Evolutionary conservation across 345 rosid genomes (phyloP).

Genomic region (Corchorus olitorius): DNA sequence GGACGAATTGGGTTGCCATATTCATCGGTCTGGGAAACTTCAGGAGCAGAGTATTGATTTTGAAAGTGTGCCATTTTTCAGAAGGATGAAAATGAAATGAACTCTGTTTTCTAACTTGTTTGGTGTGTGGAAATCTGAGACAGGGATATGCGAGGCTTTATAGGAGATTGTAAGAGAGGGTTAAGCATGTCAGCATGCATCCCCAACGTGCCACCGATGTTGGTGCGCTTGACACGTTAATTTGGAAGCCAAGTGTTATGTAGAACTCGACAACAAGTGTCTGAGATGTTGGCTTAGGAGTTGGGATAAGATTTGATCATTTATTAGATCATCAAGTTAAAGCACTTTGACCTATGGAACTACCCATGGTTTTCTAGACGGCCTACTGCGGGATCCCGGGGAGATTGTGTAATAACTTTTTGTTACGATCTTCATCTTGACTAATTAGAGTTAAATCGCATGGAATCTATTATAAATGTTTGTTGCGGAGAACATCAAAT

Average conservation of each 20-base stretch:
- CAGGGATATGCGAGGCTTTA: not conserved
- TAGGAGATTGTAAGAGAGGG: not conserved
- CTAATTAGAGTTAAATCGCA: no score
- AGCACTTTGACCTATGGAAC: not conserved
- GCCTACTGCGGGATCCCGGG: no score
- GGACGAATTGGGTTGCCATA: constrained; percentile 40
- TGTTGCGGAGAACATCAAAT: no score
- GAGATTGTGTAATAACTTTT: no score
- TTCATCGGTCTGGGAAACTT: constrained; percentile 41
- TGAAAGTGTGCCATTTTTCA: constrained; percentile 29
- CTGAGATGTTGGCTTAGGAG: not conserved
- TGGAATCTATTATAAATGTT: no score
- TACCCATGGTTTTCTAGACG: no score
- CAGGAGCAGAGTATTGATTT: constrained; percentile 29
- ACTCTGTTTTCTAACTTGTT: not conserved
- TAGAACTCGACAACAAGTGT: not conserved
- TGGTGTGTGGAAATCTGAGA: not conserved
- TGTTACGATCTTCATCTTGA: no score
- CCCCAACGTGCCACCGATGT: not conserved
- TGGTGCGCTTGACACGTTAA: not conserved
- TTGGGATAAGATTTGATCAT: not conserved
- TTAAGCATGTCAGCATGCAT: not conserved
- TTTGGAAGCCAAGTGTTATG: not conserved
- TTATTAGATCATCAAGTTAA: not conserved
- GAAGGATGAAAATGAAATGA: not conserved